A percentile compares a stretch with the other conserved stretches of the same genome.
These are phyloP conservation scores for Parastagonospora nodorum DNA, from an alignment of 2,329 filamentous ascomycete species.

Conservation along the genomic window DNA sequence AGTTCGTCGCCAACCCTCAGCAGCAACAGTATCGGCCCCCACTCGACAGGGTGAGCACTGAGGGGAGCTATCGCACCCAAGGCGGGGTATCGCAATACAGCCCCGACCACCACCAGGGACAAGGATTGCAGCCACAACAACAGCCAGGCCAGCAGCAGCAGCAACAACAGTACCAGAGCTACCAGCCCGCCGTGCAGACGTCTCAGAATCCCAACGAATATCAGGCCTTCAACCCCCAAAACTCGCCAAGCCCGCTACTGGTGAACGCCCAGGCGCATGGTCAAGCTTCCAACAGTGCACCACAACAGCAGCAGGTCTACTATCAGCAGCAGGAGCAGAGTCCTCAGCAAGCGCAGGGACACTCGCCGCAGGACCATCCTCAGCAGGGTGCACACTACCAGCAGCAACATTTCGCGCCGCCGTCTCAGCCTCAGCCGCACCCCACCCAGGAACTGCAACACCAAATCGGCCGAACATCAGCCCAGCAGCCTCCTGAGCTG, in stretches of 20 bases:
- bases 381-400: constrained; percentile 33
- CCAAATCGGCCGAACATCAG: constrained; percentile 32
- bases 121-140: constrained; percentile 31
- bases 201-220: constrained; percentile 32
- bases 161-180: constrained; percentile 37
- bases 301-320: constrained; percentile 36
- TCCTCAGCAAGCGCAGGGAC: constrained; percentile 29
- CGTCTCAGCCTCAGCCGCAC: constrained; percentile 37
- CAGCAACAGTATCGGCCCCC: constrained; percentile 43
- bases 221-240: constrained; percentile 40
- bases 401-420: constrained; percentile 31
- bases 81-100: constrained; percentile 48
- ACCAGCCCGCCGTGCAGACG: constrained; percentile 32
- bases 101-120: constrained; percentile 42
- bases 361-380: constrained; percentile 31
- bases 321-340: constrained; percentile 38
- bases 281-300: constrained; percentile 31
- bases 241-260: constrained; percentile 34
- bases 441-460: constrained; percentile 39
- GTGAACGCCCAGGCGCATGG: constrained; percentile 37
- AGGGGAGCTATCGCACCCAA: constrained; percentile 45
- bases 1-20: constrained; percentile 34
- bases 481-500: constrained; percentile 40
- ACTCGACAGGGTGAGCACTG: constrained; percentile 46
- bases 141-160: constrained; percentile 25